Conservation (phyloP, 2,329 filamentous ascomycete genomes). For the Keithomyces neogunnii region DNA sequence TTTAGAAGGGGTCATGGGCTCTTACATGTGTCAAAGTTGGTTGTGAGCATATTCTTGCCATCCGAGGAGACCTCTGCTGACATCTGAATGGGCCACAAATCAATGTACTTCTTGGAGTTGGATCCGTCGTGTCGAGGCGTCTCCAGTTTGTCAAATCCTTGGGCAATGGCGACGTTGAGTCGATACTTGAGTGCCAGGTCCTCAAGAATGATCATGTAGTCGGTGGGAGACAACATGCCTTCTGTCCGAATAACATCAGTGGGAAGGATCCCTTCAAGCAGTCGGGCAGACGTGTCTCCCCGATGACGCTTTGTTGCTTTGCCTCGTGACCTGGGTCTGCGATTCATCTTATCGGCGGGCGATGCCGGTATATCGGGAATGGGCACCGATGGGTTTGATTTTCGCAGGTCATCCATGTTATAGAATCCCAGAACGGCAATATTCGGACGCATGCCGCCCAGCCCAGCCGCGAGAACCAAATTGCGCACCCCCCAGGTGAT, state of each 20-base stretch:
- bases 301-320: constrained; percentile 30
- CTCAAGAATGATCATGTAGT: constrained; percentile 76
- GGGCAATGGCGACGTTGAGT: constrained; percentile 77
- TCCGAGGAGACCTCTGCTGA: constrained; percentile 70
- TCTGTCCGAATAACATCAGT: constrained; percentile 64
- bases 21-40: constrained; percentile 84
- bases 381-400: constrained; percentile 45
- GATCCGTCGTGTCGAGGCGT: constrained; percentile 52
- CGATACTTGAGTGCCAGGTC: constrained; percentile 70
- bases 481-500: constrained; percentile 82
- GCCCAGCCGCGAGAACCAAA: constrained; percentile 68
- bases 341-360: constrained; percentile 22
- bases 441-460: constrained; percentile 84
- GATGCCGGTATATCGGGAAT: constrained; percentile 42
- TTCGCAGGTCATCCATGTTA: constrained; percentile 68
- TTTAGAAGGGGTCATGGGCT: constrained; percentile 3
- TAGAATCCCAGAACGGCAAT: constrained; percentile 76
- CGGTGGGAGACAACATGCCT: constrained; percentile 58
- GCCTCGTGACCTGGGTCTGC: constrained; percentile 19
- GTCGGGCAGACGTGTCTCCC: constrained; percentile 45
- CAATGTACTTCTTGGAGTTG: constrained; percentile 69
- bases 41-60: constrained; percentile 63
- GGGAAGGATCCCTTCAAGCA: constrained; percentile 52
- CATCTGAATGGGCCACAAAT: constrained; percentile 92
- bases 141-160: constrained; percentile 70